A percentile compares a stretch with the other conserved stretches of the same genome.
Evolutionary conservation across 768 basidiomycete genomes (phyloP).

Genomic region (Daedaleopsis sinensis): DNA sequence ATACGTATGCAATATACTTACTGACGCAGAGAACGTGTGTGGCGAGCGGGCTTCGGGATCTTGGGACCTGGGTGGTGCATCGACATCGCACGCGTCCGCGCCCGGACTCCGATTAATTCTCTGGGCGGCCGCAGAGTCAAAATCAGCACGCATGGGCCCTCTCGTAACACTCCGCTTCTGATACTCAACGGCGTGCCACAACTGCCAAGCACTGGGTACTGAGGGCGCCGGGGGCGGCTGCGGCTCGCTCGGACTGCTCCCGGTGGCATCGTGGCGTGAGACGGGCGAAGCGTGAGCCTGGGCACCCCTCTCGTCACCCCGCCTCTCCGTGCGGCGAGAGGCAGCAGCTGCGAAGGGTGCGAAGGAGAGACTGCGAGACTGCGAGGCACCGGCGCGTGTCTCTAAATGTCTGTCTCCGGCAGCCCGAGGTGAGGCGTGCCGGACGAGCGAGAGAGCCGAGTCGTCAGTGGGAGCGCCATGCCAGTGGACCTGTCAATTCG

Average conservation of each 20-base stretch:
- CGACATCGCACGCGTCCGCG: too few relatives aligned
- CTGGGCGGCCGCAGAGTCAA: background rate
- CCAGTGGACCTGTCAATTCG: too few relatives aligned
- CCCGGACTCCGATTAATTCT: too few relatives aligned
- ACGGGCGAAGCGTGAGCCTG: constrained; percentile 1
- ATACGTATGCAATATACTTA: too few relatives aligned
- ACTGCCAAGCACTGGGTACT: background rate
- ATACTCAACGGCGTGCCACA: background rate
- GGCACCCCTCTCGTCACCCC: constrained; percentile 14
- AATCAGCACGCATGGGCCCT: background rate
- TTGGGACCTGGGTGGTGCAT: too few relatives aligned
- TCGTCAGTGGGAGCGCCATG: background rate
- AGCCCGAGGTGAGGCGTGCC: too few relatives aligned
- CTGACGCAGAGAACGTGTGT: too few relatives aligned
- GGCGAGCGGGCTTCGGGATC: too few relatives aligned
- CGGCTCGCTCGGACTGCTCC: too few relatives aligned
- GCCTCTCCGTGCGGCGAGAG: constrained; percentile 3
- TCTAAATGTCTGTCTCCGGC: background rate
- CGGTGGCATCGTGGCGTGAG: constrained; percentile 20
- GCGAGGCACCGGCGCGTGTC: constrained; percentile 1
- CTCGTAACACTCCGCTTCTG: constrained; percentile 11
- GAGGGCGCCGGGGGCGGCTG: background rate
- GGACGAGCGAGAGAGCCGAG: background rate
- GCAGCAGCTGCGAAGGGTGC: background rate
- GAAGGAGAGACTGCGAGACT: background rate